These are phyloP conservation scores for Mytilinidion resinicola DNA, from an alignment of 495 filamentous ascomycete species.

Conservation along the genomic window DNA sequence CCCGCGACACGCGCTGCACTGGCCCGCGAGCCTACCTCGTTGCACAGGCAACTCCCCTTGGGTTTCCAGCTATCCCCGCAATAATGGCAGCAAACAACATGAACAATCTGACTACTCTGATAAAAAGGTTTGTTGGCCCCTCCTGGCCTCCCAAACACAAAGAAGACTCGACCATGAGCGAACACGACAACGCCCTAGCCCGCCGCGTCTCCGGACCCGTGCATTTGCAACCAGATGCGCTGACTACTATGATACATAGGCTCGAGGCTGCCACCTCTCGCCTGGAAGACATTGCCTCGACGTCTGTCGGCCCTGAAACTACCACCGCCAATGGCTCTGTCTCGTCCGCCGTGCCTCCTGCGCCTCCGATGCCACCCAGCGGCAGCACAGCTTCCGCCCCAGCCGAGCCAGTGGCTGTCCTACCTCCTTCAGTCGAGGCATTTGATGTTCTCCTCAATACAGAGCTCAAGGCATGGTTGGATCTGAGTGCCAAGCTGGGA, in stretches of 20 bases:
- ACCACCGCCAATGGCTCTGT: conserved; percentile 2
- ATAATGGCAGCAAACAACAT: conserved; percentile 54
- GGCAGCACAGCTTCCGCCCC: conserved; percentile 21
- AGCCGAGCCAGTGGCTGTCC: conserved; percentile 45
- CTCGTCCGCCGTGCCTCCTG: not conserved
- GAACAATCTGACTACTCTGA: conserved; percentile 93
- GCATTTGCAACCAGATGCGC: conserved; percentile 21
- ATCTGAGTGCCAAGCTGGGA: conserved; percentile 69
- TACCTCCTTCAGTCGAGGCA: conserved; percentile 74
- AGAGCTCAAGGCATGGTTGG: conserved; percentile 70
- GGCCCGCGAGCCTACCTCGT: conserved; percentile 9
- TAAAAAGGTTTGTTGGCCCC: conserved; percentile 72
- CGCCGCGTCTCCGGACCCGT: conserved; percentile 6
- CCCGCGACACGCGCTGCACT: conserved; percentile 10
- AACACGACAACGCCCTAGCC: not conserved
- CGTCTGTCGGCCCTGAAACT: conserved; percentile 41
- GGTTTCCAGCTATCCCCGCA: conserved; percentile 5
- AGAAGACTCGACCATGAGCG: conserved; percentile 1
- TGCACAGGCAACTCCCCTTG: conserved; percentile 10
- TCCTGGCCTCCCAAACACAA: not conserved
- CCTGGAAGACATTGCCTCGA: conserved; percentile 88
- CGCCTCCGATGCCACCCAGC: not conserved
- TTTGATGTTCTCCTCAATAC: conserved; percentile 74
- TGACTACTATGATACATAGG: conserved; percentile 53
- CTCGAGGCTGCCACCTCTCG: conserved; percentile 96